Percentiles rank a stretch among this genome's conserved stretches.
Conservation (phyloP, 768 basidiomycete species). For the Crucibulum laeve region DNA sequence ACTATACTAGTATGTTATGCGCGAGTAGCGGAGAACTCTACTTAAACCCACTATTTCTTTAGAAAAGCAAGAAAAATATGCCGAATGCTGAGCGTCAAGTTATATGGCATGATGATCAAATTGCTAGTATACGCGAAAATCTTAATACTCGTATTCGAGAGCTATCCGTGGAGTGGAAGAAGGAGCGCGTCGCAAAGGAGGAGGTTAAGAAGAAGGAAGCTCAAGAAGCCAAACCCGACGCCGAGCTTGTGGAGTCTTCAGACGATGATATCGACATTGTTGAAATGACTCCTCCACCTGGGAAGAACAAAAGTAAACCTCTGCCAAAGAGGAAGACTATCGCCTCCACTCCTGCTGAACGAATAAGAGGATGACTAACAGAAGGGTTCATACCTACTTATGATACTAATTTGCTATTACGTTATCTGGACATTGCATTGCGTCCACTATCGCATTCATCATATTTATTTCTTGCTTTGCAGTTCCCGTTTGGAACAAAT, state of each 20-base stretch:
- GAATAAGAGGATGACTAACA: too few relatives aligned
- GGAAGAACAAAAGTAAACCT: slow-evolving; percentile 3
- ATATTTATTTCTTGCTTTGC: too few relatives aligned
- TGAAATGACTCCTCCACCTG: slow-evolving; percentile 19
- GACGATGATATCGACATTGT: slow-evolving; percentile 42
- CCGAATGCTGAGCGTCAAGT: slow-evolving; percentile 31
- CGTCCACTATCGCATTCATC: too few relatives aligned
- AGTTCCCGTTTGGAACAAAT: too few relatives aligned
- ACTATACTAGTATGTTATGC: slow-evolving; percentile 40
- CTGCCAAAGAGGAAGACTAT: not conserved
- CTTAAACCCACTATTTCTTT: not conserved
- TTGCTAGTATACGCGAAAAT: slow-evolving; percentile 41
- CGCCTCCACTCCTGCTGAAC: too few relatives aligned
- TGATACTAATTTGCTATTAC: too few relatives aligned
- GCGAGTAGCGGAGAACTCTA: not conserved
- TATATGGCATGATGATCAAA: slow-evolving; percentile 50
- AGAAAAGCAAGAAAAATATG: slow-evolving; percentile 22
- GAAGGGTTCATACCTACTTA: too few relatives aligned
- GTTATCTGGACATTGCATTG: too few relatives aligned
- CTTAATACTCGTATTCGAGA: slow-evolving; percentile 34
- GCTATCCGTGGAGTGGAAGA: slow-evolving; percentile 55
- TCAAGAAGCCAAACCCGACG: slow-evolving; percentile 19
- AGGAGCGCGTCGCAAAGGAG: slow-evolving; percentile 33
- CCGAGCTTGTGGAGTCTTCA: slow-evolving; percentile 24
- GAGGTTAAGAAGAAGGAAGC: slow-evolving; percentile 32